Conservation (phyloP, 495 filamentous ascomycete species). For the Hyphodiscus hymeniophilus region DNA sequence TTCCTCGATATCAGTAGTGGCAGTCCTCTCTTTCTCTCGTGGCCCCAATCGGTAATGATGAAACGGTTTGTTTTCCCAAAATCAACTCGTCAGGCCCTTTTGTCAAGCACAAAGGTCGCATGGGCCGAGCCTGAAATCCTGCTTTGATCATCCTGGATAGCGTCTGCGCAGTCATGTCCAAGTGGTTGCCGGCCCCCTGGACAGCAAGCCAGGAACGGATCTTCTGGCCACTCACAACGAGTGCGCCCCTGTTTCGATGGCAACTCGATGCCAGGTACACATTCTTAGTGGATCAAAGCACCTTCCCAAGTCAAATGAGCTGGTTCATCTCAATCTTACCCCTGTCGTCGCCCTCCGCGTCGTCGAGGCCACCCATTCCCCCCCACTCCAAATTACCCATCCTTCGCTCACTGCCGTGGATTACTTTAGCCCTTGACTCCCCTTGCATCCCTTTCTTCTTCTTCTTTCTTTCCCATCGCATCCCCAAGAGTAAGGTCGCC, state of each 20-base stretch:
- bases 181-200: neutral
- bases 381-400: slow-evolving; percentile 1
- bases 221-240: slow-evolving; percentile 1
- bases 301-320: slow-evolving; percentile 7
- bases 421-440: slow-evolving; percentile 7
- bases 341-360: neutral
- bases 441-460: slow-evolving; percentile 3
- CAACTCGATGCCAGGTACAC: slow-evolving; percentile 5
- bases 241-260: neutral
- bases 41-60: slow-evolving; percentile 1
- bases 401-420: neutral
- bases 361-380: no score
- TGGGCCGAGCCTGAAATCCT: no score
- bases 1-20: no score
- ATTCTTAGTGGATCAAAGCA: slow-evolving; percentile 9
- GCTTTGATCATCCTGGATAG: no score
- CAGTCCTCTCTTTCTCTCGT: neutral
- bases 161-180: no score
- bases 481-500: slow-evolving; percentile 5
- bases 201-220: slow-evolving; percentile 3
- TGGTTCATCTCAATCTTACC: slow-evolving; percentile 19
- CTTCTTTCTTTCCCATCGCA: slow-evolving; percentile 4
- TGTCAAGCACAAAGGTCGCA: no score
- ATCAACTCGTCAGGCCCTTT: no score
- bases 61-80: neutral